phyloP scores from a whole-genome alignment of 2,329 filamentous ascomycete genomes.

The Cercospora zeina region DNA sequence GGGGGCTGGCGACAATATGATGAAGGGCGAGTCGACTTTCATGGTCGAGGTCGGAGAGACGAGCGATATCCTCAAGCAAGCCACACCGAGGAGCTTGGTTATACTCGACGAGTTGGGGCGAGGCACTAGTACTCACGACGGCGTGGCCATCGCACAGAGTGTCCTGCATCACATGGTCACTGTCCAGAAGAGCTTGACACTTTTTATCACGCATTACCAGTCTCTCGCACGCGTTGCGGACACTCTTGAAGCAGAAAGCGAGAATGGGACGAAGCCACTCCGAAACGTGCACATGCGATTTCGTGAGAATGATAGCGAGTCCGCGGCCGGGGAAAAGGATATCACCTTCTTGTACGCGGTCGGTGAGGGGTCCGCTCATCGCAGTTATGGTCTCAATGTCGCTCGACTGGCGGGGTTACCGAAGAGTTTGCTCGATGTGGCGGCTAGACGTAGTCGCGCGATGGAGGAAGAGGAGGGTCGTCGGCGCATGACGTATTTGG shows the following conservation, averaged over 20 bases:
- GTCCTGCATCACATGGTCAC: conserved; percentile 82
- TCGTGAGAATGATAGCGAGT: conserved; percentile 57
- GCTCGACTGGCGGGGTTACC: conserved; percentile 82
- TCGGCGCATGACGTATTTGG: conserved; percentile 56
- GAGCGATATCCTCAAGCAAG: conserved; percentile 82
- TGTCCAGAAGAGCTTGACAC: conserved; percentile 71
- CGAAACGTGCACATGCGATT: conserved; percentile 96
- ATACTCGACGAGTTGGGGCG: conserved; percentile 93
- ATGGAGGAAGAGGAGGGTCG: conserved; percentile 72
- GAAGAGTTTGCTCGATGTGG: conserved; percentile 72
- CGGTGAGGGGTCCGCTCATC: conserved; percentile 84
- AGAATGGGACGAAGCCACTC: conserved; percentile 44
- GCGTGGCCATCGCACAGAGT: conserved; percentile 90
- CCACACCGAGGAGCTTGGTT: conserved; percentile 79
- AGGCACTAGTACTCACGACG: conserved; percentile 92
- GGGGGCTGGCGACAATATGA: conserved; percentile 94
- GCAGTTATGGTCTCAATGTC: conserved; percentile 92
- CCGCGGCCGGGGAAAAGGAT: conserved; percentile 60
- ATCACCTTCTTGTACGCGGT: conserved; percentile 96
- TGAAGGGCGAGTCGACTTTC: conserved; percentile 92
- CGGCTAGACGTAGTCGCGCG: conserved; percentile 74
- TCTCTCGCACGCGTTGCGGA: conserved; percentile 72
- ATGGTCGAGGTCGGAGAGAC: conserved; percentile 98
- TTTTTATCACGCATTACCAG: conserved; percentile 99
- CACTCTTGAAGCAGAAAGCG: conserved; percentile 63